Evolutionary conservation across 2,329 filamentous ascomycete species (phyloP).

Genomic region (Alternaria sp.): DNA sequence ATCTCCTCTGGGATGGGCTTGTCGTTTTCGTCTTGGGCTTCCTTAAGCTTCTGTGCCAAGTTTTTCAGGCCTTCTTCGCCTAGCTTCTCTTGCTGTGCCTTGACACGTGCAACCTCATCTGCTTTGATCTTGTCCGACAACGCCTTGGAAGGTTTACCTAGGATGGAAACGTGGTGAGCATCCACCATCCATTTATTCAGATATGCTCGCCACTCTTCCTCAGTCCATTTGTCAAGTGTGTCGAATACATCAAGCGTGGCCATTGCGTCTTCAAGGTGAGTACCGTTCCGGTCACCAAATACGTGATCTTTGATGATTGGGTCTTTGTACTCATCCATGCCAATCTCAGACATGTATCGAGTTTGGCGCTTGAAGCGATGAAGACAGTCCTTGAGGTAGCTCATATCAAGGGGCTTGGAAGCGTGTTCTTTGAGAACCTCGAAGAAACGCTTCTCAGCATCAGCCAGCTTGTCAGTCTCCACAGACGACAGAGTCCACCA

Average conservation of each 20-base stretch:
- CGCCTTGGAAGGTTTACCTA: constrained; percentile 83
- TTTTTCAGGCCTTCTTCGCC: constrained; percentile 81
- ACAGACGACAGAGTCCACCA: constrained; percentile 88
- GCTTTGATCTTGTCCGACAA: constrained; percentile 81
- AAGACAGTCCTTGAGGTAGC: constrained; percentile 87
- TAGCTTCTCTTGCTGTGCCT: constrained; percentile 77
- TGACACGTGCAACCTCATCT: constrained; percentile 79
- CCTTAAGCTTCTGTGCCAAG: constrained; percentile 76
- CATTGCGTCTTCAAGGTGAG: constrained; percentile 50
- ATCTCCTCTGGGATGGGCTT: constrained; percentile 81
- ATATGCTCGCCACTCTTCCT: constrained; percentile 82
- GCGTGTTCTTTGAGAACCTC: constrained; percentile 82
- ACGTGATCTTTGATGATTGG: constrained; percentile 92
- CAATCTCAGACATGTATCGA: constrained; percentile 83
- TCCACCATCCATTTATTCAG: constrained; percentile 84
- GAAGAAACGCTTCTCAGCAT: constrained; percentile 85
- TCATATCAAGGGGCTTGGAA: constrained; percentile 82
- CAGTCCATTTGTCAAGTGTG: constrained; percentile 76
- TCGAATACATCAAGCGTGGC: constrained; percentile 63
- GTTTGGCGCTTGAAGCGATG: constrained; percentile 79
- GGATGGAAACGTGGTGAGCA: constrained; percentile 83
- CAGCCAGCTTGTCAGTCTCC: constrained; percentile 80
- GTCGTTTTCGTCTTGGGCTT: constrained; percentile 88
- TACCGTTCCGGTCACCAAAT: constrained; percentile 85
- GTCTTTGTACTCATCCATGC: constrained; percentile 79